Base-by-base conservation (phyloP, 352 stramenopile species). In the Peronosclerospora sorghi region DNA sequence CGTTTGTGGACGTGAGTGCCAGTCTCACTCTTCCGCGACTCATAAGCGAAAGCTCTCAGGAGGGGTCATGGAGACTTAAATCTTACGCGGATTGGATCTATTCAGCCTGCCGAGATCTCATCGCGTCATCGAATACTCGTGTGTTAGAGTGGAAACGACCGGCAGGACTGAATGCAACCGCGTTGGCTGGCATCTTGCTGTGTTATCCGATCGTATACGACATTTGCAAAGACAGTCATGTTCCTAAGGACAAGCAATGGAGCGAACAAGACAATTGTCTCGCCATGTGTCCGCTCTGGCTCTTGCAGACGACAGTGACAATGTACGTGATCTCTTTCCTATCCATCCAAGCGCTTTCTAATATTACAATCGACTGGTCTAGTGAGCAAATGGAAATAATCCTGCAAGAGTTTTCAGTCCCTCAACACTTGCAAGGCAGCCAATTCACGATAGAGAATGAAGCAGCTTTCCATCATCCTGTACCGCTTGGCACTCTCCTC, bases 181-280 rank as follows among this genome's bases (percentile, higher is more conserved):
- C 66, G 15, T 20, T 78, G 20, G 66, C 66, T 12, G 66, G 66
- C 1, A 43, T 72, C 1, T 14, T 78, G 18, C 48, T 78, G 9
- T 70, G 60, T 40, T 78, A 78, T 28, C 60, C 62, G 12, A 62
- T 43, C 28, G 45, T 73, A 18, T 77, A 73, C 48, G 96, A 99
- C 73, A 99, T n/a, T 30, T 30, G 45, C 4, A 37, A 29, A 4
- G 45, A 46, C n/a, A 15, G 15, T 24, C 14, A 45, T 10, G 17
- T 35, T 9, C 15, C 17, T 20, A n/a, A 8, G 5, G 37, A 24
- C 15, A 19, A 40, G 14, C 51, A 38, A 4, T 75, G 63, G 67
- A 42, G 29, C 10, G 38, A 48, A 13, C 60, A 75, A 40, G 48
- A 54, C 4, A 84, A 82, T 40, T 82, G 66, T 30, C 59, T 84